These are phyloP conservation scores for Platanus orientalis DNA, from an alignment of 164 flowering plant species.

Conservation along the genomic window DNA sequence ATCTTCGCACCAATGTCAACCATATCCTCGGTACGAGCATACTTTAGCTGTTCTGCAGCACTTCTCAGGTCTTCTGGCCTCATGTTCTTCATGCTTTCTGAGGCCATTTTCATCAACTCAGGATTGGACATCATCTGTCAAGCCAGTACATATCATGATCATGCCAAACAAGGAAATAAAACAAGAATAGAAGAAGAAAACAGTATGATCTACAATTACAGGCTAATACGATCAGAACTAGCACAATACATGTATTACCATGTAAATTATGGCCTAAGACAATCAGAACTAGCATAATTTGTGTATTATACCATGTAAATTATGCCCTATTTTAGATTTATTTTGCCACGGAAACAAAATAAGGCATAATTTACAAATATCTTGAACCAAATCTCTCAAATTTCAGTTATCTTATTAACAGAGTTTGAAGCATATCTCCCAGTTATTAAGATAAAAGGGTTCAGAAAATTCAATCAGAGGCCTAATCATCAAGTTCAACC, in stretches of 20 bases:
- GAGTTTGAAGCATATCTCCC: background rate
- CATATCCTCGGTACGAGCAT: slow-evolving; percentile 89
- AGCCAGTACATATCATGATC: slow-evolving; percentile 3
- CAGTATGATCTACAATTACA: background rate
- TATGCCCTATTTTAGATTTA: background rate
- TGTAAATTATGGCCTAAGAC: background rate
- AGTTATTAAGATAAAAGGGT: background rate
- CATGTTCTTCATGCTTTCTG: slow-evolving; percentile 89
- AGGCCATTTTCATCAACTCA: slow-evolving; percentile 78
- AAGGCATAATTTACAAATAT: background rate
- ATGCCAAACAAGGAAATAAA: background rate
- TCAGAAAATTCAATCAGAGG: background rate
- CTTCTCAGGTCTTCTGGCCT: slow-evolving; percentile 71
- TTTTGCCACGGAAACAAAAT: background rate
- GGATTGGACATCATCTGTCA: slow-evolving; percentile 98
- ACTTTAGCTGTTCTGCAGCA: slow-evolving; percentile 88
- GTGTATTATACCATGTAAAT: no score
- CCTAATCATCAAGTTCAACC: background rate
- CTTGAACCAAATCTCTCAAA: background rate
- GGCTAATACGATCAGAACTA: background rate
- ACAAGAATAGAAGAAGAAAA: no score
- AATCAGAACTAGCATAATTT: no score
- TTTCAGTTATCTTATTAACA: background rate
- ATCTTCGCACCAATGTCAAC: slow-evolving; percentile 79
- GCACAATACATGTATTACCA: background rate